Evolutionary conservation across 208 protist genomes (phyloP), one percentile per base, ranked within the genome.

Genomic region (Angomonas deanei): DNA sequence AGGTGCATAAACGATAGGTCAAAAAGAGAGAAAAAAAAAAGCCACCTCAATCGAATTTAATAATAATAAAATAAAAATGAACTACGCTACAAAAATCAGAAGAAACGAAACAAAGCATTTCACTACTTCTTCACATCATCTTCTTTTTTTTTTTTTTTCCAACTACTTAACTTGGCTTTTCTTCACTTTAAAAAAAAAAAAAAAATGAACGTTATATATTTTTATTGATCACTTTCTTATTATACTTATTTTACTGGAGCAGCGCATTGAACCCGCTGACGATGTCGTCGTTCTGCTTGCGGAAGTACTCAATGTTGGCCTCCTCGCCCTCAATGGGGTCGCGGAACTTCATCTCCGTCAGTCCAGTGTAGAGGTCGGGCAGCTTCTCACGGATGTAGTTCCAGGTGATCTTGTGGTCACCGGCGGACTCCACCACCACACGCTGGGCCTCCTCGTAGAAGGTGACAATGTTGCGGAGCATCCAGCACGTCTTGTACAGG

Each of bases 401-500:
- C 84, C 87, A 98, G 42, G 96, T 98, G 49, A 99, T 91, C 80
- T 98, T 98, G 68, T 91, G 83, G 55, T 98, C 97, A 15, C 78
- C 77, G 19, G 79, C 83, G 2, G 88, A 88, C 76, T 96, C 88
- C 26, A 79, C 76, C 21, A 97, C 84, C 28, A 91, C 88, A 52
- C 91, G 96, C 82, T 96, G 84, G 17, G 96, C 85, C 61, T 97
- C 82, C 64, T 98, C 88, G 84, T 99, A 98, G 81, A 99, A 99
- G 58, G 85, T 88, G 67, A 98, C 89, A 59, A 99, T 98, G 87
- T 99, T 99, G 64, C 92, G 82, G 61, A 99, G 84, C 95, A 99
- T 99, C 86, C 96, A 97, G 61, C 96, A 93, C 2, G 98, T 99
- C 88, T 99, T 99, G 84, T 98, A 98, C 30, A 99, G 93, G 30